Evolutionary conservation across 2,329 filamentous ascomycete genomes (phyloP), one percentile per base, ranked within the genome.

Genomic region (Chaetomiaceae sp.): DNA sequence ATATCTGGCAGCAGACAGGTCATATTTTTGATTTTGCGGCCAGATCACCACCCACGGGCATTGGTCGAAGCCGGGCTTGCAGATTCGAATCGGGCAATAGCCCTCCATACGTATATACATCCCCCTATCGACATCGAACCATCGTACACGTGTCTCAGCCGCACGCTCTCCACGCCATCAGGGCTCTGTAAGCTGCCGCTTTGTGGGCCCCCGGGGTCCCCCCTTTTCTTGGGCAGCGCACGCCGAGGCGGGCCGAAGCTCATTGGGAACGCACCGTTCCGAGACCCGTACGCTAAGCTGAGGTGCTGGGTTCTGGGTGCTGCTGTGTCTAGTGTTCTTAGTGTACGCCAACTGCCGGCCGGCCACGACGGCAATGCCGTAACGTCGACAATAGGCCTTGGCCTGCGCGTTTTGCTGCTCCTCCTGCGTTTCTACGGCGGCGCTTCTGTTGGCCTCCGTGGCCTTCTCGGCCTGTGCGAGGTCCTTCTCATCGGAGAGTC

Each of bases 181-280:
- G 20, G 38, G 15, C 15, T 24, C 19, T 32, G 33, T 6, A 11
- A 14, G 7, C 15, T 14, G 30, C 4, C n/a, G 12, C 7, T 32
- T 14, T 32, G 6, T n/a, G 29, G 12, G 10, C 12, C 29, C 14
- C 5, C 12, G 29, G 14, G n/a, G n/a, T 11, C 24, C n/a, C 41
- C 30, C n/a, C 17, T 14, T 33, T 4, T n/a, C 17, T 38, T 40
- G 32, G 26, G 30, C n/a, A 39, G 24, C 39, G 27, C 46, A 34
- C 20, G 37, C 45, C 39, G 39, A 43, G 29, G 43, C 46, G 46
- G 42, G n/a, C 39, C 42, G 49, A 51, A 12, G 3, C 6, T n/a
- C 37, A 5, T 14, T 17, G 30, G n/a, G n/a, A 30, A 6, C 26
- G 37, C 39, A 37, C 19, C 26, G 33, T 37, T 29, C 32, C 20